A percentile compares a stretch with the other conserved stretches of the same genome.
Conservation (phyloP, 78 protist genomes). For the Chrysochromulina tobinii region DNA sequence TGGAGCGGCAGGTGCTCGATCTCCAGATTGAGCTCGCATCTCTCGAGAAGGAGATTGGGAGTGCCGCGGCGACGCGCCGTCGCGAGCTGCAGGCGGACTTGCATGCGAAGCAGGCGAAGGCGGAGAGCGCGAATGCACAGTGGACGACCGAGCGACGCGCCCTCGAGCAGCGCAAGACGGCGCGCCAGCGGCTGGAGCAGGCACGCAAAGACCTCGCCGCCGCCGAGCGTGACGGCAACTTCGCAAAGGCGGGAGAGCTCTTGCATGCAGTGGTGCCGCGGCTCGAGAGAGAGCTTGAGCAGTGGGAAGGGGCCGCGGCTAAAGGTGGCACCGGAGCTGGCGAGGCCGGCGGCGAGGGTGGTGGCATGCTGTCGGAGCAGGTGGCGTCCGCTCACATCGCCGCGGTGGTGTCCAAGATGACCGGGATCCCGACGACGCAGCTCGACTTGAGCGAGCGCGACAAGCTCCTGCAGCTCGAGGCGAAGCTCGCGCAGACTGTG, state of each 20-base stretch:
- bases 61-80: not conserved
- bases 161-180: conserved; percentile 11
- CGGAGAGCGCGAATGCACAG: not conserved
- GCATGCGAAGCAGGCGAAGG: not conserved
- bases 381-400: conserved; percentile 39
- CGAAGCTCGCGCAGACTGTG: not conserved
- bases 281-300: conserved; percentile 29
- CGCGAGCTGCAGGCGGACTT: conserved; percentile 30
- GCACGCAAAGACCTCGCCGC: not conserved
- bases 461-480: conserved; percentile 50
- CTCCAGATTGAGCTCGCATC: conserved; percentile 22
- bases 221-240: conserved; percentile 49
- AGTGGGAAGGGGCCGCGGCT: not conserved
- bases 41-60: not conserved
- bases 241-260: conserved; percentile 27
- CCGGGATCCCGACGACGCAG: conserved; percentile 36
- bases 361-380: not conserved
- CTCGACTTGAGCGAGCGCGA: conserved; percentile 50
- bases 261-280: conserved; percentile 24
- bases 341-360: not conserved
- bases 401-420: conserved; percentile 50
- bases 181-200: conserved; percentile 8
- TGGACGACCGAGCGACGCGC: conserved; percentile 38
- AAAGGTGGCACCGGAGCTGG: too few species aligned
- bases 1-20: conserved; percentile 22